Base-by-base conservation (phyloP, 371 early-diverging fungal genomes). In the Mortierella sp. region DNA sequence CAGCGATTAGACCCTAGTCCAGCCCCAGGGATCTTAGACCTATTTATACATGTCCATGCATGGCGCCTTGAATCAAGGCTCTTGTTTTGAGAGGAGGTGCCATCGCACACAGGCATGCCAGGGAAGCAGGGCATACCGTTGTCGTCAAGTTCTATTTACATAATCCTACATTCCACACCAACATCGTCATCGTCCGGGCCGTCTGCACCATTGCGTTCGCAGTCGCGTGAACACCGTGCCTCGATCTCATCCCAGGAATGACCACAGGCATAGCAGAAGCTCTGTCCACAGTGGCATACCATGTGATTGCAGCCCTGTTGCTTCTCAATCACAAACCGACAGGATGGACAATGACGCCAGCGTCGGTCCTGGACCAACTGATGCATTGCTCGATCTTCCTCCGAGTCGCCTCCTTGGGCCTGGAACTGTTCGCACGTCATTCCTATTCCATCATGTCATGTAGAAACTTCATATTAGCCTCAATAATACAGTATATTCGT, bases 251-350 rank as follows among this genome's bases (percentile, higher is more conserved):
- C 49, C 76, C 76, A 76, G 7, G 76, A 47, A 22, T 64, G 48
- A 9, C 76, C 76, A 24, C 76, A 76, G 0, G 64, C 63, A 51
- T 68, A 76, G 17, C 76, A 76, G 45, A 76, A 68, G 51, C 69
- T 76, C 19, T 76, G 76, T 8, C 76, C 76, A 28, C 76, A 76
- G 21, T 76, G 76, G 34, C 76, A 76, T 14, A 76, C 59, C 68
- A 76, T 68, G 49, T 76, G 76, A 37, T 68, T 63, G 37, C 76
- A 76, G 0, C 76, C 76, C 22, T 68, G 69, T 24, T 68, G 64
- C 58, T 76, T 76, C 51, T 76, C 76, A 31, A 76, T 76, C 58
- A 76, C 76, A 43, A 76, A 76, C 16, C 65, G 69, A 49, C 76
- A 76, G 16, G 69, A 68, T 4, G 76, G 76, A 41, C 76, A 76